Percentiles rank a stretch among this genome's conserved stretches.
These are phyloP conservation scores for Lactifluus subvellereus DNA, from an alignment of 768 basidiomycete species.

Conservation along the genomic window DNA sequence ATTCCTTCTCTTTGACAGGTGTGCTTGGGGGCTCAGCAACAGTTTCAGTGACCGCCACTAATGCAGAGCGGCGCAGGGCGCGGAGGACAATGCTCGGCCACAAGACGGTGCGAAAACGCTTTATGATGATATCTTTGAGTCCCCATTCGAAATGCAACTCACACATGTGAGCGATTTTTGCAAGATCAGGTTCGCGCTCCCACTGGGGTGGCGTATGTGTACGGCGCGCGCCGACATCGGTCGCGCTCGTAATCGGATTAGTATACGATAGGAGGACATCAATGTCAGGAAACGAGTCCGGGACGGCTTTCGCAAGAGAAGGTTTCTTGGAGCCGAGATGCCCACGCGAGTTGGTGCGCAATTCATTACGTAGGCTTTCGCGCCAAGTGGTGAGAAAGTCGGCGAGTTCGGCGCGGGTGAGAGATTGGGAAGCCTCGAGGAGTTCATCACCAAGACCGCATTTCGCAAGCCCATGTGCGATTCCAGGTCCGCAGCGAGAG, in stretches of 20 bases:
- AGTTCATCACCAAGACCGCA: constrained; percentile 76
- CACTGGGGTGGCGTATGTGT: constrained; percentile 35
- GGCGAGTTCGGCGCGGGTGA: constrained; percentile 38
- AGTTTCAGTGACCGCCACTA: constrained; percentile 31
- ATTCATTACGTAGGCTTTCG: constrained; percentile 51
- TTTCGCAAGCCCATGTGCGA: constrained; percentile 71
- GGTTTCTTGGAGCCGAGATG: constrained; percentile 58
- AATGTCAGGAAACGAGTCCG: constrained; percentile 63
- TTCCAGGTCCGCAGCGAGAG: constrained; percentile 59
- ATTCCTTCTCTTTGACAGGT: not conserved
- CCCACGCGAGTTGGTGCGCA: constrained; percentile 62
- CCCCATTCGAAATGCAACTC: constrained; percentile 94
- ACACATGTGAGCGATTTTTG: constrained; percentile 68
- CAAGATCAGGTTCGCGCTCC: constrained; percentile 58
- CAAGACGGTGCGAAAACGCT: constrained; percentile 75
- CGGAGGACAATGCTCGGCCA: constrained; percentile 74
- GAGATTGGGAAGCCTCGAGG: constrained; percentile 49
- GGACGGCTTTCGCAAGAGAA: constrained; percentile 57
- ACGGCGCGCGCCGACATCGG: constrained; percentile 37
- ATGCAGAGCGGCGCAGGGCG: constrained; percentile 57
- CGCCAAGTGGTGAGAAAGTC: constrained; percentile 61
- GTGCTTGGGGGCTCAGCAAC: constrained; percentile 30
- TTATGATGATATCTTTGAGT: constrained; percentile 71
- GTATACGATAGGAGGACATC: constrained; percentile 74
- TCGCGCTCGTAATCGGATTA: constrained; percentile 69